These are phyloP conservation scores for Kodamaea kakaduensis DNA, from an alignment of 805 yeast genomes.

Conservation along the genomic window DNA sequence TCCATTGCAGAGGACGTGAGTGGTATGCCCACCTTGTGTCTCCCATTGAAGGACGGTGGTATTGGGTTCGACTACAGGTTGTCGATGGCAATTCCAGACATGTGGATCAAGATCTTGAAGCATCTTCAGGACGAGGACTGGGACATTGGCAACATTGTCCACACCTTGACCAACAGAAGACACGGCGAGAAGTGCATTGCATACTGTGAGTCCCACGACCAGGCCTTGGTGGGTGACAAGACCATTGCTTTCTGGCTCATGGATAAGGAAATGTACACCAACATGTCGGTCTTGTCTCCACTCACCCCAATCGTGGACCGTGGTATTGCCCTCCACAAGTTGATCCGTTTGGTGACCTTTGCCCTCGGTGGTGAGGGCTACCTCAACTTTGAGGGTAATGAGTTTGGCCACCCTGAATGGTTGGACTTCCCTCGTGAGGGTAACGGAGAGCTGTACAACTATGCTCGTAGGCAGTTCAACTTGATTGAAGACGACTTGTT, in stretches of 20 bases:
- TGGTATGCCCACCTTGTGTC: slow-evolving; percentile 94
- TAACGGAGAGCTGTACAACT: slow-evolving; percentile 82
- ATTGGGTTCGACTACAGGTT: slow-evolving; percentile 90
- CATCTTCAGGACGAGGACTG: slow-evolving; percentile 84
- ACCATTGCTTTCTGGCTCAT: slow-evolving; percentile 96
- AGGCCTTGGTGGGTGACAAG: slow-evolving; percentile 95
- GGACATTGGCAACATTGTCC: slow-evolving; percentile 79
- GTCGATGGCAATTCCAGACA: slow-evolving; percentile 97
- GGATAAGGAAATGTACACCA: slow-evolving; percentile 98
- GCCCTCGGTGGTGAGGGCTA: slow-evolving; percentile 97
- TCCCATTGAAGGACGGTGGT: slow-evolving; percentile 73
- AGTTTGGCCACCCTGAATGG: slow-evolving; percentile 99
- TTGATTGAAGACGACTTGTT: slow-evolving; percentile 74
- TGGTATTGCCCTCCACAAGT: slow-evolving; percentile 85
- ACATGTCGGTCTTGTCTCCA: slow-evolving; percentile 77
- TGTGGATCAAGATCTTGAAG: slow-evolving; percentile 95
- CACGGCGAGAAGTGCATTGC: slow-evolving; percentile 85
- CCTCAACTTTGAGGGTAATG: slow-evolving; percentile 94
- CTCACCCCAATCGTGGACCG: slow-evolving; percentile 79
- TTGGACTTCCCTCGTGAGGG: slow-evolving; percentile 93
- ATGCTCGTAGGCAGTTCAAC: slow-evolving; percentile 93
- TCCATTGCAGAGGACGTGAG: slow-evolving; percentile 96
- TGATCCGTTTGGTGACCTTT: slow-evolving; percentile 84
- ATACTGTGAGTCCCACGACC: slow-evolving; percentile 94
- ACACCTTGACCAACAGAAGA: slow-evolving; percentile 83